phyloP scores from a whole-genome alignment of 176 grass and related monocot genomes.

The Carex pumila region DNA sequence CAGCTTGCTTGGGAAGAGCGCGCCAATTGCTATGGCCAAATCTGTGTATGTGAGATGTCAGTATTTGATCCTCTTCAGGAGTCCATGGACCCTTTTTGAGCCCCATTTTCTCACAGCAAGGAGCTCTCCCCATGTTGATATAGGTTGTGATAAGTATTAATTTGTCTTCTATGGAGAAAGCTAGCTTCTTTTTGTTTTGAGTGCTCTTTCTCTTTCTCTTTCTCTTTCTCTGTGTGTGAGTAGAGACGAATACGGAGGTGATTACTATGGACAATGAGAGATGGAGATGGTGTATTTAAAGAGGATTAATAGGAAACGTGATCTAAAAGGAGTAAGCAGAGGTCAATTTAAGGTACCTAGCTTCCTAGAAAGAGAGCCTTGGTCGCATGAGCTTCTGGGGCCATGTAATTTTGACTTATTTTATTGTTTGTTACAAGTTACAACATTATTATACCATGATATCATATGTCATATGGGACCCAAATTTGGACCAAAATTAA shows the following conservation, averaged over 20 bases:
- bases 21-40: slow-evolving; percentile 84
- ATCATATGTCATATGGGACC: neutral
- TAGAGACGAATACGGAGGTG: neutral
- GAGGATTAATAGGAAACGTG: neutral
- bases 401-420: neutral
- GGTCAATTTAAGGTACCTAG: neutral
- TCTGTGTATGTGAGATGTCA: slow-evolving; percentile 56
- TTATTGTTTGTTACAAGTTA: neutral
- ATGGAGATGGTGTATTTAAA: slow-evolving; percentile 2
- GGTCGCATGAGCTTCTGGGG: neutral
- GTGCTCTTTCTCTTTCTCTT: neutral
- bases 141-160: neutral
- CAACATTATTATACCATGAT: neutral
- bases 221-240: neutral
- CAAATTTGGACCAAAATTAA: neutral
- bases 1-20: slow-evolving; percentile 85
- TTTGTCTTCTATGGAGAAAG: neutral
- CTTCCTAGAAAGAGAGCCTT: neutral
- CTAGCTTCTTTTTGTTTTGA: neutral
- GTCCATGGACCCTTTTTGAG: slow-evolving; percentile 83
- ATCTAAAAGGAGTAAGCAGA: neutral
- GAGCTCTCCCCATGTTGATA: slow-evolving; percentile 56
- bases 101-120: slow-evolving; percentile 94
- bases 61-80: slow-evolving; percentile 56
- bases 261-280: slow-evolving; percentile 8